These are phyloP conservation scores for Sanghuangporus sanghuang DNA, from an alignment of 1,284 basidiomycete genomes.

Conservation along the genomic window DNA sequence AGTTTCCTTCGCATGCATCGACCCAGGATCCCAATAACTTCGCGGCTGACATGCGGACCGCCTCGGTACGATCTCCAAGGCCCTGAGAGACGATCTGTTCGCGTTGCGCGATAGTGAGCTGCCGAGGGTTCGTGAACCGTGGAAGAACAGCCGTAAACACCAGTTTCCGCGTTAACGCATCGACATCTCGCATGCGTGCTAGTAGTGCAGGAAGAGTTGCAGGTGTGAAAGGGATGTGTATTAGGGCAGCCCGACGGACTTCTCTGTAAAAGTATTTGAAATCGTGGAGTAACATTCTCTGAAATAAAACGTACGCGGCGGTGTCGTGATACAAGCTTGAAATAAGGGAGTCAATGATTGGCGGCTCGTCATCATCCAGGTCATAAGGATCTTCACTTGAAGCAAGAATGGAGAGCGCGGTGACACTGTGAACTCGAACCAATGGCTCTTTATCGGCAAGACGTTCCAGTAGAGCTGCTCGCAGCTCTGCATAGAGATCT, in stretches of 20 bases:
- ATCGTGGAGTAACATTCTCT: background rate
- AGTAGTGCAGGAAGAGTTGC: conserved; percentile 68
- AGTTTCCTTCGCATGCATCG: conserved; percentile 33
- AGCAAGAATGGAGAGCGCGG: conserved; percentile 12
- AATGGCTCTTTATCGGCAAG: conserved; percentile 15
- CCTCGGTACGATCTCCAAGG: conserved; percentile 82
- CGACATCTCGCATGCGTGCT: conserved; percentile 81
- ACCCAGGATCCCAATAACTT: conserved; percentile 77
- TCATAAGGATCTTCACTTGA: conserved; percentile 17
- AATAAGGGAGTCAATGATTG: conserved; percentile 15
- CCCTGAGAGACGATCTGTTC: conserved; percentile 79
- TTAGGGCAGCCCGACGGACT: conserved; percentile 34
- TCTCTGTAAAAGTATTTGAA: conserved; percentile 5
- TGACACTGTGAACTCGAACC: conserved; percentile 10
- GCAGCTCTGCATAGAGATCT: conserved; percentile 15
- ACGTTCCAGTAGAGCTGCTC: conserved; percentile 6
- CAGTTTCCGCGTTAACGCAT: conserved; percentile 76
- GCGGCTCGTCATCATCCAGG: conserved; percentile 16
- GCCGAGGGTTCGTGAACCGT: conserved; percentile 56
- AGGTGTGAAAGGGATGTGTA: conserved; percentile 70
- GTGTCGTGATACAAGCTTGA: conserved; percentile 9
- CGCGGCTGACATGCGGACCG: conserved; percentile 75
- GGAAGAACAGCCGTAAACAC: conserved; percentile 70
- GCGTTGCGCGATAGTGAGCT: conserved; percentile 71
- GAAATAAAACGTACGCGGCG: conserved; percentile 7